Conservation (phyloP, 1,284 basidiomycete species). For the Tylopilus orsonianus region DNA sequence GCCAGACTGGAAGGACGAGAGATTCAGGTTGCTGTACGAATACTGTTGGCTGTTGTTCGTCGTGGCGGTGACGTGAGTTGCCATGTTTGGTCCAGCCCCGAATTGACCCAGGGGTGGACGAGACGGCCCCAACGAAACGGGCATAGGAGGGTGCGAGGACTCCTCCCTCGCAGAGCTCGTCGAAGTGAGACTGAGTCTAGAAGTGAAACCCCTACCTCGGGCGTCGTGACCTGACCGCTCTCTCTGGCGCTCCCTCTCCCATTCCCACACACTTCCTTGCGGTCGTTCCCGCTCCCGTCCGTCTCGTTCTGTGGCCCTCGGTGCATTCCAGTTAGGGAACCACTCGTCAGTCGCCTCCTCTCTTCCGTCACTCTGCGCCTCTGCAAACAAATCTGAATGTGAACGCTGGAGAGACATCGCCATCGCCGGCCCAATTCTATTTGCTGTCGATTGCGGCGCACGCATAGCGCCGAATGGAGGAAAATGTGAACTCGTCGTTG, state of each 20-base stretch:
- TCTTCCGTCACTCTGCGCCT: slow-evolving; percentile 10
- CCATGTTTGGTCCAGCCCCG: slow-evolving; percentile 6
- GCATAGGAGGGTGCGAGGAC: slow-evolving; percentile 4
- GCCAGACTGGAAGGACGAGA: slow-evolving; percentile 35
- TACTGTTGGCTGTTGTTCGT: slow-evolving; percentile 22
- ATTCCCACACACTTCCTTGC: slow-evolving; percentile 19
- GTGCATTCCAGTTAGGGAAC: slow-evolving; percentile 20
- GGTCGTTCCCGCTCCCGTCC: slow-evolving; percentile 15
- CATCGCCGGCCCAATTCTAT: slow-evolving; percentile 5
- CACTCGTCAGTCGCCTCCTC: slow-evolving; percentile 20
- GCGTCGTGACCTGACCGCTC: slow-evolving; percentile 18
- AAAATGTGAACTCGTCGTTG: slow-evolving; percentile 9
- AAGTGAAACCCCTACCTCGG: slow-evolving; percentile 18
- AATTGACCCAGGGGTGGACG: slow-evolving; percentile 11
- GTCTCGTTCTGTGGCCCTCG: slow-evolving; percentile 14
- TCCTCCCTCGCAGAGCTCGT: slow-evolving; percentile 23
- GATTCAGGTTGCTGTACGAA: slow-evolving; percentile 33
- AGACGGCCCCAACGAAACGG: background rate
- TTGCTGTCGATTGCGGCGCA: slow-evolving; percentile 1
- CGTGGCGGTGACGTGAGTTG: background rate
- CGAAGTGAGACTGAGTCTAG: slow-evolving; percentile 15
- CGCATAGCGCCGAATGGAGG: slow-evolving; percentile 5
- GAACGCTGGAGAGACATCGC: slow-evolving; percentile 24
- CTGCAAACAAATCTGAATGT: slow-evolving; percentile 27
- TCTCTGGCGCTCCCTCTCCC: slow-evolving; percentile 22